Conservation (phyloP, 345 rosid genomes). For the Eucalyptus coolabah region DNA sequence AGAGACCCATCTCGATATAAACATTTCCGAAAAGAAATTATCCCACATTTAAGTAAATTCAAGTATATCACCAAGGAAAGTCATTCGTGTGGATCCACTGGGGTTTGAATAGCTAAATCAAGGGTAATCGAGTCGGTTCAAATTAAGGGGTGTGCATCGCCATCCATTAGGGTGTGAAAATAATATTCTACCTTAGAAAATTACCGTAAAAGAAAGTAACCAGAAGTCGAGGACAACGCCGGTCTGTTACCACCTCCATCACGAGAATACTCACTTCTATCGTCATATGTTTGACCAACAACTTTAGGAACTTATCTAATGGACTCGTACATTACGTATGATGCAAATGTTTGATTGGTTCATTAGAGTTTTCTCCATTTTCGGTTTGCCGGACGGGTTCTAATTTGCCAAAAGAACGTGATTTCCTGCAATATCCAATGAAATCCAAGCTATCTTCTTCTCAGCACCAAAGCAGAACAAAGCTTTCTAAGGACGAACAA, state of each 20-base stretch:
- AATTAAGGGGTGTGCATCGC: background rate
- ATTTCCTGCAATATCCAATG: background rate
- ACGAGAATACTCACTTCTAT: background rate
- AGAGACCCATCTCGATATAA: background rate
- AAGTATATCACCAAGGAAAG: background rate
- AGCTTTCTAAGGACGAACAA: background rate
- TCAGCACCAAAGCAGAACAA: background rate
- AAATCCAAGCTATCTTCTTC: background rate
- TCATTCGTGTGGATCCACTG: background rate
- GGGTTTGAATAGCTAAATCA: background rate
- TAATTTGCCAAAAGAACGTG: background rate
- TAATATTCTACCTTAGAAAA: background rate
- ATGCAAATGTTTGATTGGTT: background rate
- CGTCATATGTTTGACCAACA: background rate
- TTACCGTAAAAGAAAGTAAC: background rate
- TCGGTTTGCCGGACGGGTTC: background rate
- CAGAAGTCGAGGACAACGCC: background rate
- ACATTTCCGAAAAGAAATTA: background rate
- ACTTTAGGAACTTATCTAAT: background rate
- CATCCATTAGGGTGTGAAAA: background rate
- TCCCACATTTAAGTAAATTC: background rate
- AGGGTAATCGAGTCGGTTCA: background rate
- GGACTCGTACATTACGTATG: background rate
- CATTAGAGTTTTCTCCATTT: background rate
- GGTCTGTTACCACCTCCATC: background rate